These are phyloP conservation scores for Trebouxia sp. DNA, from an alignment of 139 green algal genomes.

Conservation along the genomic window DNA sequence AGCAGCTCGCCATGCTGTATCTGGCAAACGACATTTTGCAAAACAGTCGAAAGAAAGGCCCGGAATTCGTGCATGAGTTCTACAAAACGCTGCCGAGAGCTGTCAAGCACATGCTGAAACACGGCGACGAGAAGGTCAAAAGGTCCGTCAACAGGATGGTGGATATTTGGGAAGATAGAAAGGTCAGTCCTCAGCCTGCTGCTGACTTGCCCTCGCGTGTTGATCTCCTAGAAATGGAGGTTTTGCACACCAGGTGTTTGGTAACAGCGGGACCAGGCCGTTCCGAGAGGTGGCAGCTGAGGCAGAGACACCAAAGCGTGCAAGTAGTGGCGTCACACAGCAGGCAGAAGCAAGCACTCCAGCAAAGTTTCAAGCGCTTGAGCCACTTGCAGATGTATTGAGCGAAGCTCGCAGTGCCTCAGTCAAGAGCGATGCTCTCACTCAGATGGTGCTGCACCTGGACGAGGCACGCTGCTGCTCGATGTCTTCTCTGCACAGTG, in stretches of 20 bases:
- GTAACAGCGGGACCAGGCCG: conserved; percentile 3
- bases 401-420: neutral
- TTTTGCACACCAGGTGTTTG: conserved; percentile 29
- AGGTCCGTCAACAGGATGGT: conserved; percentile 43
- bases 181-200: conserved; percentile 25
- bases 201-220: no score
- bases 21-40: conserved; percentile 82
- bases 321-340: neutral
- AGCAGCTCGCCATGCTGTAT: conserved; percentile 67
- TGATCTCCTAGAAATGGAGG: neutral
- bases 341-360: neutral
- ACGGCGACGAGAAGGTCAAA: conserved; percentile 50
- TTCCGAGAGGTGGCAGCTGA: conserved; percentile 12
- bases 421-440: neutral
- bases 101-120: conserved; percentile 48
- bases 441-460: neutral
- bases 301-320: conserved; percentile 12
- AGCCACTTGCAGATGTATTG: conserved; percentile 13
- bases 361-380: conserved; percentile 8
- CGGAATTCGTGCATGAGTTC: conserved; percentile 73
- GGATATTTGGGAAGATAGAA: conserved; percentile 60
- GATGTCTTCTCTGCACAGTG: no score
- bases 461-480: neutral
- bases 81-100: conserved; percentile 54
- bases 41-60: conserved; percentile 72